Evolutionary conservation across 441 rosid species (phyloP).

Genomic region (Macaranga tanarius): DNA sequence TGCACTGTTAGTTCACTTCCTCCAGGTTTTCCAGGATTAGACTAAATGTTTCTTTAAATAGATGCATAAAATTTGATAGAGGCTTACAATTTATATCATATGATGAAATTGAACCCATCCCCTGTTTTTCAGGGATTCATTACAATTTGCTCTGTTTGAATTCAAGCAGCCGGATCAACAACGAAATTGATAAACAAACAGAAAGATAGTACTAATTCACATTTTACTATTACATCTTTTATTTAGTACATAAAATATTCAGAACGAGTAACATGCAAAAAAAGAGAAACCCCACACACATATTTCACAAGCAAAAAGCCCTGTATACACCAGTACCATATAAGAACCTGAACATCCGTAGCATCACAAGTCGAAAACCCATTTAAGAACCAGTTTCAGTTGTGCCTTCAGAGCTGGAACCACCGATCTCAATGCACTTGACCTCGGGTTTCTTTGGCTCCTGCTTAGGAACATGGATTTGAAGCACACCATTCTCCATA

Average conservation of each 20-base stretch:
- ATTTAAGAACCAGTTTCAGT: not conserved
- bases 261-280: not conserved
- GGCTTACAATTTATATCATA: too few relatives aligned
- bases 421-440: constrained; percentile 35
- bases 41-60: too few relatives aligned
- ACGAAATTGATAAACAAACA: not conserved
- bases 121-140: too few relatives aligned
- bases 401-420: constrained; percentile 11
- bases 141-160: too few relatives aligned
- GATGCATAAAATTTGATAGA: too few relatives aligned
- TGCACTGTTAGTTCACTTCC: too few relatives aligned
- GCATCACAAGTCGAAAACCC: not conserved
- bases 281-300: not conserved
- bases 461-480: constrained; percentile 34
- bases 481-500: constrained; percentile 43
- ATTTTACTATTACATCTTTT: not conserved
- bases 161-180: too few relatives aligned
- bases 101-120: too few relatives aligned
- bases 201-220: not conserved
- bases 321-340: not conserved
- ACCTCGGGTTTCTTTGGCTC: constrained; percentile 33
- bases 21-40: too few relatives aligned
- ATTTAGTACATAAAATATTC: too few relatives aligned
- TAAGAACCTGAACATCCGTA: not conserved
- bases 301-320: not conserved